phyloP scores from a whole-genome alignment of 176 grass and related monocot genomes.

The Rhynchospora pubera region DNA sequence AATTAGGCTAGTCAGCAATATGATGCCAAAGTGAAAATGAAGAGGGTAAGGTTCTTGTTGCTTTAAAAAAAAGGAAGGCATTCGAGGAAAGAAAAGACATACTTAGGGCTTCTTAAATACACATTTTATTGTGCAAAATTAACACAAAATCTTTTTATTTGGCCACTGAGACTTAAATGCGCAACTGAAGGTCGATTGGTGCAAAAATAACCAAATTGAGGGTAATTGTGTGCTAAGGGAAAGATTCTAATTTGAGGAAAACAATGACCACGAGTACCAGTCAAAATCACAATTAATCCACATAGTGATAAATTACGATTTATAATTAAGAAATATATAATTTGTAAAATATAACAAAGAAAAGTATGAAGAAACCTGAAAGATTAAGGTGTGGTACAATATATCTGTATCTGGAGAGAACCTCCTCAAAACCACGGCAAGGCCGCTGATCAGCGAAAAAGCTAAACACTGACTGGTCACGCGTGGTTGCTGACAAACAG shows the following conservation, averaged over 20 bases:
- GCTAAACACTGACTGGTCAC: constrained; percentile 77
- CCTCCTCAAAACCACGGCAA: constrained; percentile 87
- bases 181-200: constrained; percentile 1
- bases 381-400: constrained; percentile 77
- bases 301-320: neutral
- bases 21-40: neutral
- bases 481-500: constrained; percentile 54
- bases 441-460: constrained; percentile 63
- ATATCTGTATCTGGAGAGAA: constrained; percentile 63
- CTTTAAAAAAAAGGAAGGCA: neutral
- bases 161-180: neutral
- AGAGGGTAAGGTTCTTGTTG: neutral
- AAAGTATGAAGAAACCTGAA: constrained; percentile 45
- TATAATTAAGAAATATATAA: neutral
- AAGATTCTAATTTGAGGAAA: neutral
- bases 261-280: neutral
- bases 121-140: neutral
- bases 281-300: neutral
- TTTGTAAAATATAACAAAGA: neutral
- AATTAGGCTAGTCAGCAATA: neutral
- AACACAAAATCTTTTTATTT: neutral
- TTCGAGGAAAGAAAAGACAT: neutral
- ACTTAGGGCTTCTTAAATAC: neutral
- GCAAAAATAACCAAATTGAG: constrained; percentile 1
- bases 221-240: neutral